Percentiles rank a stretch among this genome's conserved stretches.
Conservation (phyloP, 305 asterid genomes). For the Fraxinus sp. region DNA sequence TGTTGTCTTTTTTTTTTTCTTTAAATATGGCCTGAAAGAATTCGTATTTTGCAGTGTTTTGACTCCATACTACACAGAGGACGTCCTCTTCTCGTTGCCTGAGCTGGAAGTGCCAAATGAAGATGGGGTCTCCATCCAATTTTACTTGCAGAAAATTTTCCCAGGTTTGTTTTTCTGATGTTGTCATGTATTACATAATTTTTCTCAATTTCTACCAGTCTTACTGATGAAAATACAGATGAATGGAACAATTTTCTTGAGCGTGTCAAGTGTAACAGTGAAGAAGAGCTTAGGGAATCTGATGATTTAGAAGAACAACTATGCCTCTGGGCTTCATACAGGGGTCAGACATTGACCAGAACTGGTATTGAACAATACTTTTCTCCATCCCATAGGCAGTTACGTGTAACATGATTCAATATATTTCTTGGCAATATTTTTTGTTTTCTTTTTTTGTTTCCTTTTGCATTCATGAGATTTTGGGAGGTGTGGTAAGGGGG, state of each 20-base stretch:
- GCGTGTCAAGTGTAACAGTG: slow-evolving; percentile 60
- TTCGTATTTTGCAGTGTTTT: slow-evolving; percentile 53
- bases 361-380: slow-evolving; percentile 55
- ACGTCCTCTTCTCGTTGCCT: slow-evolving; percentile 89
- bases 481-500: neutral
- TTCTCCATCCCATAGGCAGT: neutral
- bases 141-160: slow-evolving; percentile 91
- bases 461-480: neutral
- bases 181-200: slow-evolving; percentile 12
- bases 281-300: slow-evolving; percentile 78
- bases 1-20: neutral
- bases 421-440: neutral
- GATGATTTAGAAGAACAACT: slow-evolving; percentile 85
- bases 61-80: slow-evolving; percentile 96
- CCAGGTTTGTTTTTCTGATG: slow-evolving; percentile 65
- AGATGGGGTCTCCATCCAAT: slow-evolving; percentile 97
- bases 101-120: slow-evolving; percentile 90
- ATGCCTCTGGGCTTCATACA: slow-evolving; percentile 97
- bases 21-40: neutral
- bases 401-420: neutral
- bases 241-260: slow-evolving; percentile 98
- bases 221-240: slow-evolving; percentile 45
- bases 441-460: neutral
- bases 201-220: slow-evolving; percentile 22
- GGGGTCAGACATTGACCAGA: slow-evolving; percentile 95